Percentiles rank a stretch among this genome's conserved stretches.
These are phyloP conservation scores for Globisporangium canariense DNA, from an alignment of 352 stramenopile species.

Conservation along the genomic window DNA sequence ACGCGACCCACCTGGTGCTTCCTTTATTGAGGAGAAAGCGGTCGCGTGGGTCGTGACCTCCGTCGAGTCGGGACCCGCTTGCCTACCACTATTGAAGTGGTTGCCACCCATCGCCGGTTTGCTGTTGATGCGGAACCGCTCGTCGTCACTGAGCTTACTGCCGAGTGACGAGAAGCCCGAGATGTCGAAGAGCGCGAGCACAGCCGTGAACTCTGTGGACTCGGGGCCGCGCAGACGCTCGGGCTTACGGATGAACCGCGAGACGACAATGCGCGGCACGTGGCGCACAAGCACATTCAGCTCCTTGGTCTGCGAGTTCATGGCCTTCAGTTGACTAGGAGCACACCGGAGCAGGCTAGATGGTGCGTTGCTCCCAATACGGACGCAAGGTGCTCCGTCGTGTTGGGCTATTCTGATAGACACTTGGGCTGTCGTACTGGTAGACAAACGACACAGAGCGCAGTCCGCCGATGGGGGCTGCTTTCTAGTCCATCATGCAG, in stretches of 20 bases:
- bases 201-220: constrained; percentile 44
- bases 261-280: constrained; percentile 73
- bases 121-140: constrained; percentile 40
- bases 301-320: constrained; percentile 49
- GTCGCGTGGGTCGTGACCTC: background rate
- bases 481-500: background rate
- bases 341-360: no score
- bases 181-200: constrained; percentile 84
- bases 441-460: no score
- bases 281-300: constrained; percentile 61
- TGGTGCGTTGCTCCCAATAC: no score
- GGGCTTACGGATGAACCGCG: constrained; percentile 45
- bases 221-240: constrained; percentile 48
- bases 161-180: constrained; percentile 84
- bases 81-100: background rate
- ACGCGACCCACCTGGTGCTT: background rate
- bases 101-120: background rate
- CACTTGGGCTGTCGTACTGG: no score
- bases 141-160: constrained; percentile 63
- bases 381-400: no score
- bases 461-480: background rate
- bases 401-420: no score
- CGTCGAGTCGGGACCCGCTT: background rate
- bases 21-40: background rate
- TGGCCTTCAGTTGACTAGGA: background rate